Evolutionary conservation across 2,329 filamentous ascomycete genomes (phyloP), one percentile per base, ranked within the genome.

Genomic region (Sordariomycetes sp.): DNA sequence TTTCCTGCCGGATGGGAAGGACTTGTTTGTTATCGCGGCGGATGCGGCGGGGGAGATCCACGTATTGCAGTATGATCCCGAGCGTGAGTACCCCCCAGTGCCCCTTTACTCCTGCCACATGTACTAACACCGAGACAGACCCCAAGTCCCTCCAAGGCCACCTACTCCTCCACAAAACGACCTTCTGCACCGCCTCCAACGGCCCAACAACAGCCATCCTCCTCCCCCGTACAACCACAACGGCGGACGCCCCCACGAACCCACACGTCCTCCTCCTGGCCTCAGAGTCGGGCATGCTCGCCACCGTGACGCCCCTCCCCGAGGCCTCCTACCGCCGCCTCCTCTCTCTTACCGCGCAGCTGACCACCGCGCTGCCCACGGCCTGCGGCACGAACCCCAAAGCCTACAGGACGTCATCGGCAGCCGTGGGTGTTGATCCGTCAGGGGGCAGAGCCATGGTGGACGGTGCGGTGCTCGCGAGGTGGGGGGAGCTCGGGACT

Each of bases 121-220:
- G 10, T 24, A 55, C 54, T 55, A 48, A 46, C 54, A 48, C 54
- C 24, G 5, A 50, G 16, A 58, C 64, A 96, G 92, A 97, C 68
- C 93, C 93, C 18, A 95, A 96, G 75, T 95, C 91, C 7, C 83
- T 96, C 37, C 89, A 93, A 59, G 94, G 94, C 54, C 88, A 92
- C 66, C 83, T 92, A 48, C 82, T 99, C 25, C 81, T 99, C 8
- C 90, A 93, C 71, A 86, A 89, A 60, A 90, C 89, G 57, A 89
- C 90, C 60, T 97, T 99, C 74, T 87, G 92, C 68, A 85, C 89
- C 0, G 91, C 90, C 43, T 83, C 83, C 20, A 89, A 96, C 70
- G 81, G 87, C 62, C 84, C 89, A 0, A 87, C 88, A 0, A 82
- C 81, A 43, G 87, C 91, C 64, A 84, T 87, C 22, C 82, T 97